Evolutionary conservation across 129 eudicot species (phyloP), one percentile per base, ranked within the genome.

Genomic region (Oenanthe sinensis): DNA sequence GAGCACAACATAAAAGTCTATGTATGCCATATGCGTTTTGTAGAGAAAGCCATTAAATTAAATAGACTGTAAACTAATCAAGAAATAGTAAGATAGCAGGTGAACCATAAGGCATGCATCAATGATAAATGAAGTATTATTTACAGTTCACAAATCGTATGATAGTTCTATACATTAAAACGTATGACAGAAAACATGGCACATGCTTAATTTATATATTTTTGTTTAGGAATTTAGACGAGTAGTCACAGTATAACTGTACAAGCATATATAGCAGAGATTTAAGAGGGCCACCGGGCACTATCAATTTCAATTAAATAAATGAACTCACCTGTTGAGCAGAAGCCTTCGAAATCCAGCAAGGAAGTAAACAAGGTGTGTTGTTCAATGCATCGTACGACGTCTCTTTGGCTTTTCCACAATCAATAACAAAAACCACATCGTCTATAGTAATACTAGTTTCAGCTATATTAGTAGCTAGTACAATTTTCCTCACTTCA

Each of bases 321-420:
- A 44, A 52, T 40, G 30, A 71, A 80, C 92, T 74, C 75, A 92
- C 99, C 86, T 96, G 99, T 80, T 89, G 90, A 74, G 97, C 97
- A 48, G 97, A 90, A 77, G 87, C 97, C 86, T 96, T 96, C 0
- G 99, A 96, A 77, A 96, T 92, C 99, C 99, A 96, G 46, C 96
- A 77, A 60, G 99, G 99, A 85, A 96, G 93, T 81, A 96, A 82
- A 67, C 99, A 92, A 62, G 99, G 96, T 67, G 97, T 96, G 71
- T 96, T 96, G 49, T 96, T 96, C 40, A 96, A 85, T 45, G 99
- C 99, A 81, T 96, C 99, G 80, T 96, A 96, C 47, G 99, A 90
- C 67, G 99, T 79, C 88, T 96, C 99, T 81, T 96, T 96, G 67
- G 97, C 99, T 84, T 96, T 96, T 62, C 99, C 99, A 87, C 99